Base-by-base conservation (phyloP, 1,139 yeast species). In the Kodamaea plutei region DNA sequence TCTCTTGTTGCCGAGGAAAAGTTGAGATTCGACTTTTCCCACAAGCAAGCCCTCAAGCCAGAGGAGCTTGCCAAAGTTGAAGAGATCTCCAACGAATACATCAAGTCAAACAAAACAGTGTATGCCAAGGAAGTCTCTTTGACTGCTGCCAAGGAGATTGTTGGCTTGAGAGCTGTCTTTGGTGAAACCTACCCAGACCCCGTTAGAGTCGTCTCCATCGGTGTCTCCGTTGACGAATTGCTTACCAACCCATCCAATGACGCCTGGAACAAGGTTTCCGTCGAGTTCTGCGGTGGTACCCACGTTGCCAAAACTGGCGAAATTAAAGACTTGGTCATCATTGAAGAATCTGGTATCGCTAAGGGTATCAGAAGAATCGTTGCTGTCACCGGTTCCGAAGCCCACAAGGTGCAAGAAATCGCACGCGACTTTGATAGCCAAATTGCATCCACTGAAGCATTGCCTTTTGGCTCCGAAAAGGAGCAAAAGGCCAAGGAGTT, bases 161-260 rank as follows among this genome's bases (percentile, higher is more conserved):
- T 61, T 43, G 95, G 97, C 16, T 79, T 93, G 34, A 84, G 98
- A 63, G 98, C 98, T 33, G 98, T 91, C 25, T 93, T 91, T 52
- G 98, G 98, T 48, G 99, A 91, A 69, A 87, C 96, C 4, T 91
- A 91, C 55, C 99, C 99, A 23, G 97, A 91, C 53, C 99, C 98
- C 28, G 99, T 91, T 20, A 79, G 98, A 57, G 98, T 91, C 46
- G 96, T 91, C 34, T 84, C 96, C 22, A 84, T 93, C 50, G 99
- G 99, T 53, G 83, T 76, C 26, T 78, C 96, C 28, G 85, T 93
- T 30, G 91, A 84, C 15, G 93, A 84, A 5, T 67, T 91, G 45
- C 56, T 89, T 42, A 67, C 72, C 8, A 69, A 80, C 45, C 96
- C 97, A 45, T 44, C 63, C 17, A 83, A 74, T 51, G 64, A 64